Evolutionary conservation across 2,329 filamentous ascomycete genomes (phyloP).

Genomic region (Phaeosphaeriaceae sp.): DNA sequence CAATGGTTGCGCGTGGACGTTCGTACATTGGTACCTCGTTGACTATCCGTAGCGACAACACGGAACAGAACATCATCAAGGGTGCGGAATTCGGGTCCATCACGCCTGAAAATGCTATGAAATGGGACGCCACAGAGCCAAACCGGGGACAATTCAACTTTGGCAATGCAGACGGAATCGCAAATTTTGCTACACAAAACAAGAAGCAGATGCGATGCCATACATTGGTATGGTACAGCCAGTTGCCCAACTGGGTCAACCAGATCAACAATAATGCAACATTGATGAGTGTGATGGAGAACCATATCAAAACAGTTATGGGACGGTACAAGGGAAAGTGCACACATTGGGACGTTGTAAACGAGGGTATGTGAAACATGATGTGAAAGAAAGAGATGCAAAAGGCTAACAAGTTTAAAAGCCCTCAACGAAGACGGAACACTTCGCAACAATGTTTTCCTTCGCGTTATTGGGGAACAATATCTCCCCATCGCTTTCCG

Average conservation of each 20-base stretch:
- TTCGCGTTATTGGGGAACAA: conserved; percentile 60
- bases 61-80: conserved; percentile 29
- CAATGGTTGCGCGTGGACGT: conserved; percentile 33
- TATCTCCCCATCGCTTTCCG: conserved; percentile 65
- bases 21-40: conserved; percentile 46
- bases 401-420: conserved; percentile 14
- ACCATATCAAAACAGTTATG: conserved; percentile 48
- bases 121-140: conserved; percentile 50
- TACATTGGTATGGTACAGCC: conserved; percentile 49
- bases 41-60: conserved; percentile 43
- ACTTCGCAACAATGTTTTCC: conserved; percentile 62
- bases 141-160: conserved; percentile 44
- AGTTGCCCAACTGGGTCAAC: conserved; percentile 47
- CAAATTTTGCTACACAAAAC: conserved; percentile 45
- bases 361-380: conserved; percentile 32
- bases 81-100: conserved; percentile 41
- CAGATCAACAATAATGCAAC: conserved; percentile 45
- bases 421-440: conserved; percentile 65
- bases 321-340: conserved; percentile 47
- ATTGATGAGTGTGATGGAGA: conserved; percentile 46
- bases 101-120: conserved; percentile 49
- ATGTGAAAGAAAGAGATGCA: background rate
- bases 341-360: conserved; percentile 48
- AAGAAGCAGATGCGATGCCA: conserved; percentile 48
- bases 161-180: conserved; percentile 40